Percentiles rank a stretch among this genome's conserved stretches.
Evolutionary conservation across 176 grass and related monocot genomes (phyloP).

Genomic region (Paspalum notatum): DNA sequence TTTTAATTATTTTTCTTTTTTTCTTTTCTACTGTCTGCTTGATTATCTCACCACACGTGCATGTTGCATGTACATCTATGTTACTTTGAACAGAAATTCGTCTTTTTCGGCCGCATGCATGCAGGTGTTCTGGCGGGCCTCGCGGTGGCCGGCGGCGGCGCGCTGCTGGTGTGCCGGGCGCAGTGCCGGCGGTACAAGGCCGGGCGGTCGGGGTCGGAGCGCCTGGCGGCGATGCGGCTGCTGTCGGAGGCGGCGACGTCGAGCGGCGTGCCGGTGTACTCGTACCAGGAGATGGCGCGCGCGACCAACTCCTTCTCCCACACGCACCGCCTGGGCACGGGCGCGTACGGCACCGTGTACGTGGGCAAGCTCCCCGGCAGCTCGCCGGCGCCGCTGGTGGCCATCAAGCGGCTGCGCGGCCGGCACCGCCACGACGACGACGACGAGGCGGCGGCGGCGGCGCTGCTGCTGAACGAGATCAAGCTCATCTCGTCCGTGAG

Average conservation of each 20-base stretch:
- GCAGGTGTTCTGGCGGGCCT: constrained; percentile 45
- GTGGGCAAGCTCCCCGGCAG: constrained; percentile 61
- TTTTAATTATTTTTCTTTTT: too few relatives aligned
- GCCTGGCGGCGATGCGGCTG: constrained; percentile 38
- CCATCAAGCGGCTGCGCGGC: constrained; percentile 79
- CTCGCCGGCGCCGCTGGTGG: constrained; percentile 52
- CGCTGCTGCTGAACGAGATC: constrained; percentile 73
- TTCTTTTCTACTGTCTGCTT: too few relatives aligned
- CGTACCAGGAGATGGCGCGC: constrained; percentile 66
- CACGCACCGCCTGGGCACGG: constrained; percentile 73
- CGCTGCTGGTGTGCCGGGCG: constrained; percentile 39
- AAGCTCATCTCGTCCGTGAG: constrained; percentile 78
- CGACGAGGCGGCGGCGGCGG: constrained; percentile 7
- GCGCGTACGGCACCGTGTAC: constrained; percentile 90
- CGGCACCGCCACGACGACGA: constrained; percentile 30
- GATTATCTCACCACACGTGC: too few relatives aligned
- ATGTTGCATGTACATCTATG: too few relatives aligned
- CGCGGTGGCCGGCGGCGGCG: constrained; percentile 1
- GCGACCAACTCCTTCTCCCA: constrained; percentile 81
- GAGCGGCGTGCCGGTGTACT: constrained; percentile 70
- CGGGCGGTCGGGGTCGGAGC: constrained; percentile 6
- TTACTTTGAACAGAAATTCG: too few relatives aligned
- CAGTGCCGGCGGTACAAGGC: constrained; percentile 9
- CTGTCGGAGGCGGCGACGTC: constrained; percentile 63
- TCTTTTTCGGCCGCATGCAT: background rate